Conservation (phyloP, 805 yeast genomes). For the Myxozyma melibiosi region DNA sequence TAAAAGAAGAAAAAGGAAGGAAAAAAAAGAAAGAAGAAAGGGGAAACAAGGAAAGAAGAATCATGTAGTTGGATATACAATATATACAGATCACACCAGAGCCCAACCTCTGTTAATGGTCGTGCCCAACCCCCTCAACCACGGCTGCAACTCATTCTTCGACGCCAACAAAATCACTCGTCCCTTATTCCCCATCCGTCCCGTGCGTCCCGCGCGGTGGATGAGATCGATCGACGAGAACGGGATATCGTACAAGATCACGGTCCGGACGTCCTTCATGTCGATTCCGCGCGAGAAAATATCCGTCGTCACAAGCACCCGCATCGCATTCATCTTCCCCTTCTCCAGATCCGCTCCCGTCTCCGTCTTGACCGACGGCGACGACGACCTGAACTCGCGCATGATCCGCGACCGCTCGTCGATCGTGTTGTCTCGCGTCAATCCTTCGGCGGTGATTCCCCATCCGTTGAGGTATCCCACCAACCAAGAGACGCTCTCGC, state of each 20-base stretch:
- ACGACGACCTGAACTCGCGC: conserved; percentile 64
- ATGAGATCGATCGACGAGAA: conserved; percentile 79
- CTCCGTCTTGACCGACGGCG: conserved; percentile 41
- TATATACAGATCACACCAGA: conserved; percentile 36
- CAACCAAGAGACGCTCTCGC: conserved; percentile 61
- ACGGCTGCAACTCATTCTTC: conserved; percentile 44
- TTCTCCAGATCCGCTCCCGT: conserved; percentile 32
- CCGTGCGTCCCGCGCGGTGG: conserved; percentile 93
- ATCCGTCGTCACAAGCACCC: conserved; percentile 85
- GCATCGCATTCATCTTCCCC: conserved; percentile 44
- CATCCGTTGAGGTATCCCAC: conserved; percentile 56
- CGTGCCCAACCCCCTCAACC: conserved; percentile 61
- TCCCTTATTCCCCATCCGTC: conserved; percentile 87
- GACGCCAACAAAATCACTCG: conserved; percentile 80
- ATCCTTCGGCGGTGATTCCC: conserved; percentile 62
- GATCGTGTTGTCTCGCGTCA: conserved; percentile 66
- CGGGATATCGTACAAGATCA: conserved; percentile 84
- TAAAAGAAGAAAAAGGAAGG: neutral
- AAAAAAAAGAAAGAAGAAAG: neutral
- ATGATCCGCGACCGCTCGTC: conserved; percentile 63
- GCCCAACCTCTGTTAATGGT: conserved; percentile 57
- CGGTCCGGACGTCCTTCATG: conserved; percentile 77
- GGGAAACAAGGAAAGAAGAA: neutral
- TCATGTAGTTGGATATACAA: neutral
- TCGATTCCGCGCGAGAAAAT: conserved; percentile 87